Base-by-base conservation (phyloP, 352 stramenopile genomes). In the Peronospora destructor region DNA sequence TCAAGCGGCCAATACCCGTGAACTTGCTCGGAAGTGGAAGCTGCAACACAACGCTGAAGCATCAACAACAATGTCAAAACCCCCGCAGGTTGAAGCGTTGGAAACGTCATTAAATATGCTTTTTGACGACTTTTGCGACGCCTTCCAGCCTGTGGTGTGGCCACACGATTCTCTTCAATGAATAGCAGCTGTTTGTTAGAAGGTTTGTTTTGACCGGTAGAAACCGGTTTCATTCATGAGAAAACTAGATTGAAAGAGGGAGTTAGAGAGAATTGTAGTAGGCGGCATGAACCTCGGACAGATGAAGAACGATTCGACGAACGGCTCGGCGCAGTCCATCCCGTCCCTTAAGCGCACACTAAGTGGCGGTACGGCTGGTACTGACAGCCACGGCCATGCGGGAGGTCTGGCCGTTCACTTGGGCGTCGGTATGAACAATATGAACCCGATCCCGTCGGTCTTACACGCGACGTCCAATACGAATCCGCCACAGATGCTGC, bases 271-370 rank as follows among this genome's bases (percentile, higher is more conserved):
- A 36, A 36, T 8, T 36, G 13, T 1, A 5, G 19, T 36, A 38
- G n/a, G 16, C 19, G n/a, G 16, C 19, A 89, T 89, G 78, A 89
- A 89, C 62, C 66, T 87, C 46, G 72, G 70, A 38, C 64, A 69
- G 37, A 75, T 89, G 67, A 89, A 89, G 65, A 75, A 84, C 53
- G 69, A 72, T 48, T 60, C 61, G 28, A 40, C 52, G 11, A 76
- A 76, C 53, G 68, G 71, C 50, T 71, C 74, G 33, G 63, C 59
- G 57, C 69, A 77, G 29, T 68, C 69, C 32, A 94, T 94, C 48
- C 83, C 83, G 56, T 91, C 83, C 30, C 67, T 94, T 29, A 94
- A 94, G 65, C 76, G 81, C 48, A 94, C 81, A 56, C 65, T 91
- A 32, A 91, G 78, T 51, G 80, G 78, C 35, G 79, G 81, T 35